Evolutionary conservation across 2,329 filamentous ascomycete genomes (phyloP).

Genomic region (Colletotrichum sp.): DNA sequence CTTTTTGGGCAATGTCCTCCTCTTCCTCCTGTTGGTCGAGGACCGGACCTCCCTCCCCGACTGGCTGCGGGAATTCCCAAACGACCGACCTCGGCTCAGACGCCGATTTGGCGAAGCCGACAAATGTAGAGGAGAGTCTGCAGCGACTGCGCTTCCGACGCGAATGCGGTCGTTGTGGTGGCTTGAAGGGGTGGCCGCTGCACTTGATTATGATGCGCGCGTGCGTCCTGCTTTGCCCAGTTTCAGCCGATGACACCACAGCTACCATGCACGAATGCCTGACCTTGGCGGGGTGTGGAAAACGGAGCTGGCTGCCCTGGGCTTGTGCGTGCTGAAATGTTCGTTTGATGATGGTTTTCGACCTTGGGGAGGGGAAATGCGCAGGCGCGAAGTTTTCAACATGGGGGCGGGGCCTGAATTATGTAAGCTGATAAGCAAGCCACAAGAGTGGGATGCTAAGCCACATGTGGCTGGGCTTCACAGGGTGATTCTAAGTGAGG

Average conservation of each 20-base stretch:
- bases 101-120: background rate
- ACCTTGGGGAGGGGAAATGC: slow-evolving; percentile 30
- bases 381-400: slow-evolving; percentile 28
- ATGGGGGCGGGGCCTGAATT: background rate
- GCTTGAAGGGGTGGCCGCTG: background rate
- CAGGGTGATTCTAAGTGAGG: background rate
- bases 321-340: slow-evolving; percentile 29
- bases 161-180: background rate
- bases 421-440: background rate
- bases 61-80: background rate
- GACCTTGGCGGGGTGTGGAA: slow-evolving; percentile 13
- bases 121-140: background rate
- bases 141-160: background rate
- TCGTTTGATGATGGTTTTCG: slow-evolving; percentile 26
- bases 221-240: background rate
- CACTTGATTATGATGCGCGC: background rate
- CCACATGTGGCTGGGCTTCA: background rate
- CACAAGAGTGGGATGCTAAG: background rate
- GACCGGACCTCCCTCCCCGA: background rate
- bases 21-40: background rate
- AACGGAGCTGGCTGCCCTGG: background rate
- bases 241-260: slow-evolving; percentile 20
- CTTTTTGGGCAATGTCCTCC: background rate
- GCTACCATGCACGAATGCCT: slow-evolving; percentile 21
- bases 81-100: background rate